These are phyloP conservation scores for Camellia sinensis DNA, from an alignment of 148 eudicot species.

Conservation along the genomic window DNA sequence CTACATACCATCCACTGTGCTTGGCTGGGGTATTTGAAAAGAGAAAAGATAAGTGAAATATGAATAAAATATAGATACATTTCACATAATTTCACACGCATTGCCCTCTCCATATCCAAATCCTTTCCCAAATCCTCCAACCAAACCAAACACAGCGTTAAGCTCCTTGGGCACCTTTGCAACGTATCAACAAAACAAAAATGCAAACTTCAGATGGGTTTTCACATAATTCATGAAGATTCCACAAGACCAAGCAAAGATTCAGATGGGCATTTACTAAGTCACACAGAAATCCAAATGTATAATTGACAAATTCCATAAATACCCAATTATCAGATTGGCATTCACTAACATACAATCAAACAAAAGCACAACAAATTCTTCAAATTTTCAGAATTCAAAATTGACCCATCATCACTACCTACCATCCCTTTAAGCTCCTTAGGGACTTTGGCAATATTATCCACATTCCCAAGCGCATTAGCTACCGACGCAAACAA, in stretches of 20 bases:
- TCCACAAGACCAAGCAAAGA: neutral
- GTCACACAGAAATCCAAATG: neutral
- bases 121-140: too few relatives aligned
- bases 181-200: constrained; percentile 11
- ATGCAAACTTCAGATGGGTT: neutral
- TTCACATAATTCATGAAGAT: neutral
- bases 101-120: too few relatives aligned
- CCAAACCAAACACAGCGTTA: constrained; percentile 21
- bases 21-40: too few relatives aligned
- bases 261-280: neutral
- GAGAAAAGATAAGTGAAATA: too few relatives aligned
- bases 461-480: constrained; percentile 70
- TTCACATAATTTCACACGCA: too few relatives aligned
- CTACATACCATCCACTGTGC: constrained; percentile 36
- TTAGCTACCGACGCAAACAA: constrained; percentile 81
- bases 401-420: neutral
- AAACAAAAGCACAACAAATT: neutral
- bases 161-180: constrained; percentile 71
- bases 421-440: constrained; percentile 70
- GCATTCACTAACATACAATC: neutral
- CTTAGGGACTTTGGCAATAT: constrained; percentile 63
- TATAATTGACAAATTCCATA: neutral
- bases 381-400: neutral
- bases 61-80: too few relatives aligned
- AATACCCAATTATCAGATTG: neutral